A percentile compares a stretch with the other conserved stretches of the same genome.
phyloP scores from a whole-genome alignment of 2,329 filamentous ascomycete genomes.

The Aspergillus floridensis region DNA sequence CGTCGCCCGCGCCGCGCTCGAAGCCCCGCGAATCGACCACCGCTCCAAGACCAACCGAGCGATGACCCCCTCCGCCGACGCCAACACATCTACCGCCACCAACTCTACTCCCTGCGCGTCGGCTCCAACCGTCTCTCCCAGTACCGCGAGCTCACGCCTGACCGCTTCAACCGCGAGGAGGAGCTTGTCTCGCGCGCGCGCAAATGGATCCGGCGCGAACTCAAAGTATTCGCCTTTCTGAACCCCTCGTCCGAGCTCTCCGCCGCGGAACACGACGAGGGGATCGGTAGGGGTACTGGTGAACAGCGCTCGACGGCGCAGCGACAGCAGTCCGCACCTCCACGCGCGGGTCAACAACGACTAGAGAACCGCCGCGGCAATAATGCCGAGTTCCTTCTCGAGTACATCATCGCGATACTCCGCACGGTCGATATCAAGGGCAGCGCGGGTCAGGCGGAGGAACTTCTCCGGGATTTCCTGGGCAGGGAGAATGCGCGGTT shows the following conservation, averaged over 20 bases:
- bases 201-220: slow-evolving; percentile 77
- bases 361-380: slow-evolving; percentile 52
- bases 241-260: slow-evolving; percentile 35
- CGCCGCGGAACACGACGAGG: slow-evolving; percentile 13
- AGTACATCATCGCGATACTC: slow-evolving; percentile 80
- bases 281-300: not conserved
- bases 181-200: slow-evolving; percentile 73
- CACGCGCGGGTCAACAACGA: slow-evolving; percentile 31
- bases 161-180: slow-evolving; percentile 61
- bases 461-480: slow-evolving; percentile 74
- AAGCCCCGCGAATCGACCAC: slow-evolving; percentile 17
- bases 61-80: slow-evolving; percentile 58
- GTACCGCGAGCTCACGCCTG: slow-evolving; percentile 71
- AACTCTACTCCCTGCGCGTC: slow-evolving; percentile 75
- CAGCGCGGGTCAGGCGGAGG: slow-evolving; percentile 73
- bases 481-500: slow-evolving; percentile 69
- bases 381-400: slow-evolving; percentile 79
- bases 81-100: slow-evolving; percentile 68
- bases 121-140: slow-evolving; percentile 76
- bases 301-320: no score
- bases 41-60: slow-evolving; percentile 25
- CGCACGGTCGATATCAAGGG: slow-evolving; percentile 80
- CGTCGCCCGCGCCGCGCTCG: slow-evolving; percentile 22
- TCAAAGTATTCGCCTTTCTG: slow-evolving; percentile 78
- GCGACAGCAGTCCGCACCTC: not conserved